phyloP scores from a whole-genome alignment of 2,329 filamentous ascomycete genomes.

The Neopestalotiopsis sp. region DNA sequence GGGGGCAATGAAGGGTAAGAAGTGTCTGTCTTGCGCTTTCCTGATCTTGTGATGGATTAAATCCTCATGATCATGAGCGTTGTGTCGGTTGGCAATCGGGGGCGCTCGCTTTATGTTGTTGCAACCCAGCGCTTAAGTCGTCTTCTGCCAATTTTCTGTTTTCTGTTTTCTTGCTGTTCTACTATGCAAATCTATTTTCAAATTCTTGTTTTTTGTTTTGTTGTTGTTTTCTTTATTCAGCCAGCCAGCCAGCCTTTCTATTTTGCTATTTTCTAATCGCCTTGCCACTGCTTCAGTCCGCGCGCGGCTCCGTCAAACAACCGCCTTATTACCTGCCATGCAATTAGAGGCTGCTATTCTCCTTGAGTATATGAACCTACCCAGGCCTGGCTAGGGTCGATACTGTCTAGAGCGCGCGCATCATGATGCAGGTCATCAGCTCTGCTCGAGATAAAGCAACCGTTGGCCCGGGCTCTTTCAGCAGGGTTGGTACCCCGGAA shows the following conservation, averaged over 20 bases:
- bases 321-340: conserved; percentile 3
- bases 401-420: conserved; percentile 26
- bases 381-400: neutral
- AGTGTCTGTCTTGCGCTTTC: neutral
- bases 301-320: neutral
- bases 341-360: conserved; percentile 23
- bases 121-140: neutral
- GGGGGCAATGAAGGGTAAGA: neutral
- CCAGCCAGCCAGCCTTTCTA: neutral
- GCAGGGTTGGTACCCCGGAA: conserved; percentile 21
- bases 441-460: conserved; percentile 19
- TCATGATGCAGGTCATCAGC: conserved; percentile 31
- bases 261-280: neutral
- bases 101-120: neutral
- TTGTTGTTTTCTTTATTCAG: neutral
- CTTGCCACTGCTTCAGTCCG: neutral
- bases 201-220: neutral
- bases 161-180: neutral
- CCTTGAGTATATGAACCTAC: neutral
- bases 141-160: neutral
- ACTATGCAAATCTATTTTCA: neutral
- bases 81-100: neutral
- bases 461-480: conserved; percentile 24
- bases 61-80: neutral
- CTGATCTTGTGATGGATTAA: neutral